These are phyloP conservation scores for Penicillium samsonianum DNA, from an alignment of 495 filamentous ascomycete species.

Conservation along the genomic window DNA sequence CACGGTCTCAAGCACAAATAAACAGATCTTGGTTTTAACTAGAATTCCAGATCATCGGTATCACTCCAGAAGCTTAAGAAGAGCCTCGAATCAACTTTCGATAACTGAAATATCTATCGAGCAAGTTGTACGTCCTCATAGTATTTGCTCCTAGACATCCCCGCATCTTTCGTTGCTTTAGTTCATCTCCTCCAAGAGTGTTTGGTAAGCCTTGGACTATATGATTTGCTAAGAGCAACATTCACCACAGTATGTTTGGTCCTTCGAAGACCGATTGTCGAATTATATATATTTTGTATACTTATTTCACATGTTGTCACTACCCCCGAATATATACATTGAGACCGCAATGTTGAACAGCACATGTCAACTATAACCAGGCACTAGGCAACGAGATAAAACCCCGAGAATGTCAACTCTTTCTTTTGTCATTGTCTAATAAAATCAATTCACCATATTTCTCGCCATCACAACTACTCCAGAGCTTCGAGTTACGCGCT, in stretches of 20 bases:
- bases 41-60: conserved; percentile 1
- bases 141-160: neutral
- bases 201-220: neutral
- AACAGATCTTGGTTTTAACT: conserved; percentile 1
- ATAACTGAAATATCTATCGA: neutral
- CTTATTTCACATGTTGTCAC: neutral
- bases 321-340: neutral
- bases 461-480: neutral
- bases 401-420: too few species aligned
- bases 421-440: neutral
- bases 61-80: conserved; percentile 14
- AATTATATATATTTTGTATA: neutral
- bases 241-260: neutral
- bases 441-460: neutral
- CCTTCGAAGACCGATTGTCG: neutral
- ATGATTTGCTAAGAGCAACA: neutral
- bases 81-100: conserved; percentile 2
- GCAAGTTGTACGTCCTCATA: neutral
- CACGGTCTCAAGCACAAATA: neutral
- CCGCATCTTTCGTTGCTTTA: neutral
- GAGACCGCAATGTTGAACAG: neutral
- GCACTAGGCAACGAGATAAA: neutral
- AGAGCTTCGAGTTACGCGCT: conserved; percentile 8
- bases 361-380: neutral
- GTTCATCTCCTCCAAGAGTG: neutral